These are phyloP conservation scores for Penicillium sp. DNA, from an alignment of 2,329 filamentous ascomycete species.

Conservation along the genomic window DNA sequence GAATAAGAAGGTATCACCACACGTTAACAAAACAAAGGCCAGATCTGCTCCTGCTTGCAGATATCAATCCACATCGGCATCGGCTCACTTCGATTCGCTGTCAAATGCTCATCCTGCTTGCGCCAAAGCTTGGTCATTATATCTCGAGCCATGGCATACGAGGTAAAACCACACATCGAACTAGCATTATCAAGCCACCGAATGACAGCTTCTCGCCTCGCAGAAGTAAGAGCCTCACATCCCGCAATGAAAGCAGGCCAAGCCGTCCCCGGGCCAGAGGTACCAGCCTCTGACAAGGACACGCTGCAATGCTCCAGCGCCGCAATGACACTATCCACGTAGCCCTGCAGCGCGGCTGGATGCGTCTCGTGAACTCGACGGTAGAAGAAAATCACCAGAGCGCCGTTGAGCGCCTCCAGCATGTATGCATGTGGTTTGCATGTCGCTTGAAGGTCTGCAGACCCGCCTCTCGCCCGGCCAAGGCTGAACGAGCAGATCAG, in stretches of 20 bases:
- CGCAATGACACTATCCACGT: conserved; percentile 39
- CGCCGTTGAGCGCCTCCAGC: conserved; percentile 42
- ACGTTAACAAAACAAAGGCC: conserved; percentile 32
- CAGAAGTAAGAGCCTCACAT: conserved; percentile 37
- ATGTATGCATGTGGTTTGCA: conserved; percentile 33
- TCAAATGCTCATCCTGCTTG: conserved; percentile 29
- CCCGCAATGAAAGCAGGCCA: conserved; percentile 47
- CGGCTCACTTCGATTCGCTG: conserved; percentile 20
- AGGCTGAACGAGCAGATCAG: conserved; percentile 37
- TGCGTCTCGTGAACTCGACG: conserved; percentile 43
- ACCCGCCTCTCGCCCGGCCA: conserved; percentile 12
- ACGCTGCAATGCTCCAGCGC: conserved; percentile 34
- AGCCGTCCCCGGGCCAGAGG: conserved; percentile 29
- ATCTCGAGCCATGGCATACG: conserved; percentile 27
- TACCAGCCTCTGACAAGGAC: conserved; percentile 17
- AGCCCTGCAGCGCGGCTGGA: conserved; percentile 40
- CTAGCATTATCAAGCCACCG: conserved; percentile 29
- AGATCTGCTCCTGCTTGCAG: conserved; percentile 24
- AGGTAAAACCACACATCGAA: conserved; percentile 24
- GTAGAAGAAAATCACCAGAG: conserved; percentile 48
- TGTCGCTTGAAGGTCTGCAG: conserved; percentile 10
- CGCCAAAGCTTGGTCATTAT: conserved; percentile 33
- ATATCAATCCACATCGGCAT: conserved; percentile 35
- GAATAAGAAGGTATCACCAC: no score
- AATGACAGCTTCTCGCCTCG: conserved; percentile 24